Evolutionary conservation across 148 eudicot genomes (phyloP).

Genomic region (Pharnaceum exiguum): DNA sequence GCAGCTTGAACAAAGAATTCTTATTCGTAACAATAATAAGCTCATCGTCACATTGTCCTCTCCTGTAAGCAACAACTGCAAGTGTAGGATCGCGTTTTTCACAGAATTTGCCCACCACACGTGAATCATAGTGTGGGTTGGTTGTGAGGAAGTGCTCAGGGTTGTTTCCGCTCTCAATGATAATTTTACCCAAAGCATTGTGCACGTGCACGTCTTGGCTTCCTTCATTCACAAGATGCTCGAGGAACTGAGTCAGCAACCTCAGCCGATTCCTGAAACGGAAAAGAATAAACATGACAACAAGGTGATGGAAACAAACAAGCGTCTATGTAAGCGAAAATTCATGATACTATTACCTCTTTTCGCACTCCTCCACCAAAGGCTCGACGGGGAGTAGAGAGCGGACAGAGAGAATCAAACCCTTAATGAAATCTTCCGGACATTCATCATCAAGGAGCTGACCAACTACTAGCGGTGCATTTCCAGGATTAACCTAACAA

Average conservation of each 20-base stretch:
- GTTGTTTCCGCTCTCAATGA: conserved; percentile 91
- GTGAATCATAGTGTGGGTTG: conserved; percentile 95
- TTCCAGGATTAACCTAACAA: conserved; percentile 84
- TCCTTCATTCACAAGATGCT: conserved; percentile 98
- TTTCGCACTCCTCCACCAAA: conserved; percentile 92
- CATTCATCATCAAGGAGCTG: conserved; percentile 98
- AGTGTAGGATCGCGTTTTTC: conserved; percentile 99
- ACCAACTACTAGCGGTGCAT: conserved; percentile 97
- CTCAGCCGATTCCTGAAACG: conserved; percentile 89
- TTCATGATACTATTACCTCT: conserved; percentile 41
- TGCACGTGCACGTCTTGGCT: conserved; percentile 98
- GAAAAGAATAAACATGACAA: conserved; percentile 5
- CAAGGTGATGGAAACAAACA: conserved; percentile 1
- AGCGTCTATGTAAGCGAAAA: neutral
- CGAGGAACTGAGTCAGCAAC: conserved; percentile 85
- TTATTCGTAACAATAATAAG: conserved; percentile 93
- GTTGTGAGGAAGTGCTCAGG: conserved; percentile 99
- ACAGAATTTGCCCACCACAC: conserved; percentile 96
- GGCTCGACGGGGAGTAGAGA: conserved; percentile 99
- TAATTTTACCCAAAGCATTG: conserved; percentile 96
- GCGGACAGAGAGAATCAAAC: conserved; percentile 90
- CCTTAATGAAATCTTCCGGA: conserved; percentile 98
- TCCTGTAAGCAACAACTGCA: conserved; percentile 94
- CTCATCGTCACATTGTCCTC: conserved; percentile 99
- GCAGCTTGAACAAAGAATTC: conserved; percentile 89